phyloP scores from a whole-genome alignment of 2,329 filamentous ascomycete genomes.

The Paraphoma sp. region DNA sequence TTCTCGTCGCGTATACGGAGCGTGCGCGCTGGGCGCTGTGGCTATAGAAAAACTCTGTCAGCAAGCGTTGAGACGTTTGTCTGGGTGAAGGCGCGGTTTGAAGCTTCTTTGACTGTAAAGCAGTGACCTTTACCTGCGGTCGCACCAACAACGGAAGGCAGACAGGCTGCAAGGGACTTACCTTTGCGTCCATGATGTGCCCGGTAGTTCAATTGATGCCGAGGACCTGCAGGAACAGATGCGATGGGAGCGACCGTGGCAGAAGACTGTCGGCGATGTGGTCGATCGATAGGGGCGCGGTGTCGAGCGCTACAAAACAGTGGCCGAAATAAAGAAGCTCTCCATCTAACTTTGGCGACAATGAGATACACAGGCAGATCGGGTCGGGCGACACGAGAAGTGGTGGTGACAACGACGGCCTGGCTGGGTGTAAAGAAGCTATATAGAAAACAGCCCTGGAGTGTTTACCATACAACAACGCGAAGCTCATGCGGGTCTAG shows the following conservation, averaged over 20 bases:
- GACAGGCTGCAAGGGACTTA: conserved; percentile 27
- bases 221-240: conserved; percentile 16
- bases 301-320: conserved; percentile 43
- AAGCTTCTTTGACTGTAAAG: background rate
- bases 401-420: conserved; percentile 34
- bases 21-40: conserved; percentile 68
- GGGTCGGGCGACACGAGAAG: conserved; percentile 33
- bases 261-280: conserved; percentile 22
- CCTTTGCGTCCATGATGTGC: conserved; percentile 54
- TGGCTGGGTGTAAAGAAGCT: conserved; percentile 28
- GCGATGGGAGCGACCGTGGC: conserved; percentile 26
- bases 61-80: conserved; percentile 11
- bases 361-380: conserved; percentile 47
- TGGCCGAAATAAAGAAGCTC: conserved; percentile 47
- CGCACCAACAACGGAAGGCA: conserved; percentile 4
- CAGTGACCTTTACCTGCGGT: background rate
- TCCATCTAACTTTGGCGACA: conserved; percentile 49
- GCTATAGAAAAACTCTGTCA: conserved; percentile 57
- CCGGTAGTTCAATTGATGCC: conserved; percentile 25
- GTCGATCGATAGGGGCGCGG: conserved; percentile 34
- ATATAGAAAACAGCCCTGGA: conserved; percentile 25
- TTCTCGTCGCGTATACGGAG: conserved; percentile 77
- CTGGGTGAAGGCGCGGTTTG: conserved; percentile 9
- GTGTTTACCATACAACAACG: conserved; percentile 11
- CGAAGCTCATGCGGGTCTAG: background rate